Evolutionary conservation across 2,329 filamentous ascomycete species (phyloP).

Genomic region (Elsinoe necatrix): DNA sequence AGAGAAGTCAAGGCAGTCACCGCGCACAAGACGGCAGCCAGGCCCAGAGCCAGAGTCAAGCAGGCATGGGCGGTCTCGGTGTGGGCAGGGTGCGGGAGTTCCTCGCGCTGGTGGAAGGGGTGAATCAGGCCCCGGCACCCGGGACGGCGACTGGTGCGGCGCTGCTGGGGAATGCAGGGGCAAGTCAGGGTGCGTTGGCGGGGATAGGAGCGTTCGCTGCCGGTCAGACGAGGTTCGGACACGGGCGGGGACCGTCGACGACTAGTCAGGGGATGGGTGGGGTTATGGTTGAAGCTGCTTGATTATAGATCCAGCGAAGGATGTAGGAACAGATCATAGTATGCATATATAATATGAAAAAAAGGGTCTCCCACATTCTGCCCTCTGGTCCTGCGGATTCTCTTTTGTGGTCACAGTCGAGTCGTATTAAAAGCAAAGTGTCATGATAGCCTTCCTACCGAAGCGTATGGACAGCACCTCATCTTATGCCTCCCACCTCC

Average conservation of each 20-base stretch:
- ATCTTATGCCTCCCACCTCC: not conserved
- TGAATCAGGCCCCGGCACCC: conserved; percentile 1
- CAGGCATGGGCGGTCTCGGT: conserved; percentile 22
- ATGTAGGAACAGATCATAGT: too few relatives aligned
- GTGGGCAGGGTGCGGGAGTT: conserved; percentile 69
- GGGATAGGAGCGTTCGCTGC: conserved; percentile 1
- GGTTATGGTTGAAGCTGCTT: conserved; percentile 14
- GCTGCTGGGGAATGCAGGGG: not conserved
- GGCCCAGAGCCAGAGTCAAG: not conserved
- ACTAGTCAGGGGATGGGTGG: conserved; percentile 1
- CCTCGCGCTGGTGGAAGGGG: conserved; percentile 64
- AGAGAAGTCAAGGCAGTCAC: not conserved
- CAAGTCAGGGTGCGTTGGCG: not conserved
- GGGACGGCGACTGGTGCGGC: not conserved
- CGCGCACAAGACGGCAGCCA: conserved; percentile 3
- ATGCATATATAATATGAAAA: not conserved
- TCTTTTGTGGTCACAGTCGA: too few relatives aligned
- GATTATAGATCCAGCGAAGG: too few relatives aligned
- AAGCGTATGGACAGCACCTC: too few relatives aligned
- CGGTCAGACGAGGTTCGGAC: not conserved
- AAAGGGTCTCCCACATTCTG: too few relatives aligned
- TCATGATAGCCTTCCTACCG: too few relatives aligned
- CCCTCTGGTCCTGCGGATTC: too few relatives aligned
- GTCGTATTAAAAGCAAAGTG: too few relatives aligned
- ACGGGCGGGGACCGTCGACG: not conserved